Conservation (phyloP, 371 early-diverging fungal species). For the Mucor racemosus region DNA sequence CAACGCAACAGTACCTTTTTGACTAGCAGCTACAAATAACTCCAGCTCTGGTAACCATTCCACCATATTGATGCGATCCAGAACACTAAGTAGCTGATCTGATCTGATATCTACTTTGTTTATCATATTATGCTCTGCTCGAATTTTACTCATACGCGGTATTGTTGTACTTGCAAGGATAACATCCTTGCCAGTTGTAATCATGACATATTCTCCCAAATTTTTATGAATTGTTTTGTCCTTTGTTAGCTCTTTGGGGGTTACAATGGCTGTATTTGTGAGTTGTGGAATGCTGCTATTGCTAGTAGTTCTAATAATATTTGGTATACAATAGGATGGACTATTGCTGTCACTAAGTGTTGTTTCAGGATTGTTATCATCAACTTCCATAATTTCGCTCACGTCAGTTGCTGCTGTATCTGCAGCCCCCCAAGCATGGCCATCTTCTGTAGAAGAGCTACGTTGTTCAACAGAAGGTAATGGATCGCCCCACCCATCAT, state of each 20-base stretch:
- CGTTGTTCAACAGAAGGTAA: background rate
- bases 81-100: conserved; percentile 30
- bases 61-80: conserved; percentile 49
- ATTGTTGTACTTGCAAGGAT: conserved; percentile 29
- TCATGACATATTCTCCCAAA: conserved; percentile 35
- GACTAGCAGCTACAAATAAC: conserved; percentile 42
- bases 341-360: background rate
- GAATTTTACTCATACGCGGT: conserved; percentile 31
- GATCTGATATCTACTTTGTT: conserved; percentile 45
- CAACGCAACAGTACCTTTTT: conserved; percentile 52
- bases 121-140: conserved; percentile 35
- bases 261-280: background rate
- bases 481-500: conserved; percentile 20
- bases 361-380: background rate
- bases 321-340: conserved; percentile 15
- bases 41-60: conserved; percentile 56
- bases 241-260: background rate
- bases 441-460: background rate
- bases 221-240: background rate
- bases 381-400: background rate
- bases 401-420: background rate
- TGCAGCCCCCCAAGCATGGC: background rate
- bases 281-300: background rate
- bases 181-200: conserved; percentile 41
- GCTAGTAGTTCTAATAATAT: conserved; percentile 2